A percentile compares a stretch with the other conserved stretches of the same genome.
Evolutionary conservation across 495 filamentous ascomycete species (phyloP).

Genomic region (Corynascus novoguineensis): DNA sequence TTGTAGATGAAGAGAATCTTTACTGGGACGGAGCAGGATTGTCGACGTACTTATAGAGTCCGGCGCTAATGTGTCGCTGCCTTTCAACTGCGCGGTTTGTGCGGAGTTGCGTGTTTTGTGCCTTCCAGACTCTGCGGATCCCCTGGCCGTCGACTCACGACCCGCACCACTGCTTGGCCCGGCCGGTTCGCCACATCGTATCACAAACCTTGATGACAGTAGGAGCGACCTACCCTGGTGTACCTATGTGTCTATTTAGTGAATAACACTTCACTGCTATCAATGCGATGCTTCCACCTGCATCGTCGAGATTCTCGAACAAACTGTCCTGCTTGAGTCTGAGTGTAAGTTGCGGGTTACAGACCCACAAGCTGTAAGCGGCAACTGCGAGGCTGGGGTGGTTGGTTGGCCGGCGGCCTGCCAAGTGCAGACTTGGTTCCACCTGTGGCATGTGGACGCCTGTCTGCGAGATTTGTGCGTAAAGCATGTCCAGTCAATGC

Average conservation of each 20-base stretch:
- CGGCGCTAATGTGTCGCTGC: no score
- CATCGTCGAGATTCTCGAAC: no score
- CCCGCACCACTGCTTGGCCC: background rate
- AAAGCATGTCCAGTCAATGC: conserved; percentile 18
- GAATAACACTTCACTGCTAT: no score
- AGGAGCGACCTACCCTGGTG: no score
- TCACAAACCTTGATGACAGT: background rate
- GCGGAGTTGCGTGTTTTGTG: conserved; percentile 26
- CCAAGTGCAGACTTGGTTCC: background rate
- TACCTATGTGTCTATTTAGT: no score
- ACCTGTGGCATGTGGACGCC: background rate
- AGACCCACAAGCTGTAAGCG: background rate
- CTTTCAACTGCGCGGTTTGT: conserved; percentile 35
- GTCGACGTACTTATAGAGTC: conserved; percentile 25
- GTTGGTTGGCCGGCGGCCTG: background rate
- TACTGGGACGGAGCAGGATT: background rate
- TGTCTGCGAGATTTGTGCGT: conserved; percentile 28
- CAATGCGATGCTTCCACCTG: no score
- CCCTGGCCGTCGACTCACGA: conserved; percentile 9
- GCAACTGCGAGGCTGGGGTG: no score
- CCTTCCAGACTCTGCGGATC: background rate
- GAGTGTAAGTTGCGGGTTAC: background rate
- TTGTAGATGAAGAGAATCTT: conserved; percentile 10
- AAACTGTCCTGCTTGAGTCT: background rate
- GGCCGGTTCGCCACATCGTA: background rate